Conservation (phyloP, 139 green algal species). For the Chlorella sp. region DNA sequence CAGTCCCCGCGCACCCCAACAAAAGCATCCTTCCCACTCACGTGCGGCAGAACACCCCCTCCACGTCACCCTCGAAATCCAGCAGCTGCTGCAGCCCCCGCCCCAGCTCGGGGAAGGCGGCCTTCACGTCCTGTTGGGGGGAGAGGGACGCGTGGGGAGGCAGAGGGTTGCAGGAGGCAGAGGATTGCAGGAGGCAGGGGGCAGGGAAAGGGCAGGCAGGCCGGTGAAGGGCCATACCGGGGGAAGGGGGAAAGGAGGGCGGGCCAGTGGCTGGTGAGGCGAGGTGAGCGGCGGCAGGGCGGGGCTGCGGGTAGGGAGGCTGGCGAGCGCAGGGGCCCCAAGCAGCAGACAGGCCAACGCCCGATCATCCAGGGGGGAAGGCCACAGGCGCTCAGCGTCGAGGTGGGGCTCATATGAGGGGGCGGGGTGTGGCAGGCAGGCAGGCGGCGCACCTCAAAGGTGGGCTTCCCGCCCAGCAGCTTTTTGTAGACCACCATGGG, state of each 20-base stretch:
- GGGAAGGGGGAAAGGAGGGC: no score
- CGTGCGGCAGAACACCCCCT: conserved; percentile 50
- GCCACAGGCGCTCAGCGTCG: no score
- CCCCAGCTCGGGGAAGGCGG: conserved; percentile 66
- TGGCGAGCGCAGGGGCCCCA: neutral
- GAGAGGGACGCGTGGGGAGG: no score
- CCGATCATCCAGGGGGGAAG: no score
- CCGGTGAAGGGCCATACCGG: no score
- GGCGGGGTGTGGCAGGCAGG: neutral
- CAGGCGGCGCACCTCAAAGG: neutral
- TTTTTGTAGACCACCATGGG: conserved; percentile 86
- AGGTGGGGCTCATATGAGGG: no score
- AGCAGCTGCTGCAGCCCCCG: conserved; percentile 75
- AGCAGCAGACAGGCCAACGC: neutral
- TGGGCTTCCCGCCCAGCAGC: conserved; percentile 59
- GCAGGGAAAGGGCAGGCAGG: no score
- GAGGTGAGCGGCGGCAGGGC: neutral
- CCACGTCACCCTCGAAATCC: conserved; percentile 73
- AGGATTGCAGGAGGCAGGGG: no score
- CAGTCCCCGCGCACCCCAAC: neutral
- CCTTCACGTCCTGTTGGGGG: conserved; percentile 59
- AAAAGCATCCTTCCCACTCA: neutral
- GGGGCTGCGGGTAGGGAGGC: neutral
- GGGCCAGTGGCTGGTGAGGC: no score
- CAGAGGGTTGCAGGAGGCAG: no score